These are phyloP conservation scores for Thermothielavioides terrestris DNA, from an alignment of 495 filamentous ascomycete species.

Conservation along the genomic window DNA sequence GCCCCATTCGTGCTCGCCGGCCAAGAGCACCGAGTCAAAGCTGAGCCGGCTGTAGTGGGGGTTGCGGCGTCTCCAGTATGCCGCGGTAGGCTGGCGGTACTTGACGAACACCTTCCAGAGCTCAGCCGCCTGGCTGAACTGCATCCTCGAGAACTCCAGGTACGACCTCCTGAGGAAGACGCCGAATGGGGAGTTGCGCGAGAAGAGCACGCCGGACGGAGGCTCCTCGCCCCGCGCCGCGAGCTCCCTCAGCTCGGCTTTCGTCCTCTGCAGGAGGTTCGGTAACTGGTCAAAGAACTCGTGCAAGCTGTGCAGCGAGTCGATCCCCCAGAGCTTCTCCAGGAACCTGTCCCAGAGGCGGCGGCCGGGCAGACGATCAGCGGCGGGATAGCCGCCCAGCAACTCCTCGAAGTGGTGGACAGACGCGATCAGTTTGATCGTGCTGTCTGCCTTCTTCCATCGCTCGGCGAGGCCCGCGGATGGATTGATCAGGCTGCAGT, in stretches of 20 bases:
- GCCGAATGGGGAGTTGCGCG: slow-evolving; percentile 71
- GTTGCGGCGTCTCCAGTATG: slow-evolving; percentile 61
- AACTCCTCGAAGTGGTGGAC: slow-evolving; percentile 60
- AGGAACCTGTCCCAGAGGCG: slow-evolving; percentile 79
- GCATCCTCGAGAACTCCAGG: slow-evolving; percentile 71
- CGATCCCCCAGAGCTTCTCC: slow-evolving; percentile 73
- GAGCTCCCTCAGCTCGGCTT: slow-evolving; percentile 46
- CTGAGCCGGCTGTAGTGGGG: slow-evolving; percentile 52
- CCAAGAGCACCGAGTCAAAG: slow-evolving; percentile 57
- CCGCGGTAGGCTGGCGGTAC: slow-evolving; percentile 68
- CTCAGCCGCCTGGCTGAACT: slow-evolving; percentile 64
- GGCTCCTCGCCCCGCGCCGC: slow-evolving; percentile 19
- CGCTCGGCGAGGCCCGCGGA: slow-evolving; percentile 15
- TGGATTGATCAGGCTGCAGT: slow-evolving; percentile 23
- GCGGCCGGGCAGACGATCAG: slow-evolving; percentile 64
- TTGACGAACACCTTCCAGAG: slow-evolving; percentile 73
- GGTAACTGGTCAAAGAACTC: slow-evolving; percentile 57
- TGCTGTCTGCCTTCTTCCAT: slow-evolving; percentile 35
- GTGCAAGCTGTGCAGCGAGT: slow-evolving; percentile 69
- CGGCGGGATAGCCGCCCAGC: slow-evolving; percentile 45
- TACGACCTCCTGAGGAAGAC: slow-evolving; percentile 69
- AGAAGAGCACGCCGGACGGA: slow-evolving; percentile 41
- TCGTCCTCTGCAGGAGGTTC: slow-evolving; percentile 51
- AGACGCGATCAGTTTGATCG: slow-evolving; percentile 46
- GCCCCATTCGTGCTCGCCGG: slow-evolving; percentile 40